Base-by-base conservation (phyloP, 768 basidiomycete genomes). In the Daedalea quercina region DNA sequence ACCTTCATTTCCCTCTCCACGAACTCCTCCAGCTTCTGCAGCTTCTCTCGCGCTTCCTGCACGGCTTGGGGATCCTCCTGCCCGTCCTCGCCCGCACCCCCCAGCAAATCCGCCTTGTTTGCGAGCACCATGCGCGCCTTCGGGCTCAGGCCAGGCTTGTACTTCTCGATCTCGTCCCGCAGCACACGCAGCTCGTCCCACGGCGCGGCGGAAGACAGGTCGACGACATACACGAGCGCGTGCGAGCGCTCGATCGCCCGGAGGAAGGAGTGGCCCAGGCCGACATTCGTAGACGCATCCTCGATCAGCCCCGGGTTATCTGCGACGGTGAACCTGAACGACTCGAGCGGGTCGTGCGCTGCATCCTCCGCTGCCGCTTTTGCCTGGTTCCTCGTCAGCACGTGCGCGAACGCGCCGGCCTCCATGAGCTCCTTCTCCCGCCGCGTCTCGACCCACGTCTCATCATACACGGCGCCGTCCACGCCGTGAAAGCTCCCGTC, bases 231-330 rank as follows among this genome's bases (percentile, higher is more conserved):
- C 2, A 82, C 89, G 6, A 98, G 80, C 7, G 89, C 90, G 26
- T 85, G 81, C 12, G 92, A 92, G 4, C 96, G 84, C 63, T 98
- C 94, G 67, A 98, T 90, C 1, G 91, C 86, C 12, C 93, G 82
- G 25, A 99, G 70, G 75, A 98, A 98, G 1, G 89, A 87, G 68
- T 97, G 93, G 0, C 95, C 96, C 1, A 98, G 78, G 3, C 94
- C 96, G 46, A 92, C 83, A 65, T 95, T 90, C 61, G 91, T 83
- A 2, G 91, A 89, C 2, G 94, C 90, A 13, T 79, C 76, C 9
- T 81, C 78, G 52, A 98, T 84, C 43, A 98, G 82, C 8, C 96
- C 96, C 0, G 96, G 96, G 64, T 97, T 98, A 70, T 99, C 96
- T 34, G 94, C 90, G 58, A 99, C 84, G 13, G 93, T 96, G 75